Evolutionary conservation across 2,329 filamentous ascomycete genomes (phyloP), one percentile per base, ranked within the genome.

Genomic region (Hirsutella thompsonii): DNA sequence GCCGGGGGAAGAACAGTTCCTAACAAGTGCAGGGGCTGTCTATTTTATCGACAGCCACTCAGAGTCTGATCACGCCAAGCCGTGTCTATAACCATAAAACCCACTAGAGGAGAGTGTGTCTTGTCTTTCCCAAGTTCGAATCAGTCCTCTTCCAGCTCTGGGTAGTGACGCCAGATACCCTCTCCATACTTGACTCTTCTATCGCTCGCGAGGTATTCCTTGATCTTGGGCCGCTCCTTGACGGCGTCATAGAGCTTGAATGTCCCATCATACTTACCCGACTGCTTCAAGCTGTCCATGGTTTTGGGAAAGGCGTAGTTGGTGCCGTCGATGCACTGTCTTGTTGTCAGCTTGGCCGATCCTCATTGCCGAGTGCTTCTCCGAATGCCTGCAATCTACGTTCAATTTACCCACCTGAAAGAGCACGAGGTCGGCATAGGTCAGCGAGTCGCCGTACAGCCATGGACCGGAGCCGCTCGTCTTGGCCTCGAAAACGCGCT

Each of bases 131-230:
- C 8, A 32, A 16, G 30, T 32, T 16, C n/a, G 11, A 33, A 33
- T 21, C 26, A 38, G 14, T 32, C 37, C 33, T 70, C 59, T 35
- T 89, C 83, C 39, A 90, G 58, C 63, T 89, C 83, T 2, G 76
- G 70, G 52, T 90, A 89, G 51, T 83, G 65, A 29, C 84, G 69
- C 55, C 77, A 90, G 35, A 90, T 71, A 1, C 83, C 83, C 46
- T 69, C 59, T 0, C 66, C 63, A 54, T 85, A 90, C 39, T 68
- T 58, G 52, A 71, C 55, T 33, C 83, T 67, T 46, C 79, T 70
- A 3, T 76, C 68, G 56, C 83, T 88, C 18, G 59, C 68, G 39
- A 90, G 58, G 54, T 90, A 90, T 35, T 66, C 71, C 60, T 79
- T 80, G 51, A 90, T 70, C 33, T 69, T 76, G 16, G 74, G 74